phyloP scores from a whole-genome alignment of 495 filamentous ascomycete species.

The Glutinoglossum americanum region DNA sequence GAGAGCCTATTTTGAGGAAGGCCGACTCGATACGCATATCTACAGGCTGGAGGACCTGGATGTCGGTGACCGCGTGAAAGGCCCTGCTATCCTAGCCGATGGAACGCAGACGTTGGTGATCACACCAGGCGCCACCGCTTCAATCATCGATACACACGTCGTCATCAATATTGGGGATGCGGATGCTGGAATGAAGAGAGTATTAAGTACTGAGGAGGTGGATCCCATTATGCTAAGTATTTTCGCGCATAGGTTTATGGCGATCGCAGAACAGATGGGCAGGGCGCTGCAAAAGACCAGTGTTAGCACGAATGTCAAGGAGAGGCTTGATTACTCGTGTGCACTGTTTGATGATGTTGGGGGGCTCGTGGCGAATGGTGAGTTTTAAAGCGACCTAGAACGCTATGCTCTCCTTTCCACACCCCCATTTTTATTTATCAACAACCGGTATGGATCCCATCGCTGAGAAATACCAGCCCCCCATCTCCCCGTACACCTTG shows the following conservation, averaged over 20 bases:
- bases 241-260: constrained; percentile 95
- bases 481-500: constrained; percentile 82
- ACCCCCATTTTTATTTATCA: background rate
- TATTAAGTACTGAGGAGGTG: constrained; percentile 28
- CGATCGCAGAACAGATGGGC: constrained; percentile 97
- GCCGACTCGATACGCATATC: constrained; percentile 58
- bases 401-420: background rate
- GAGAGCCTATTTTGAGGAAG: constrained; percentile 51
- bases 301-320: constrained; percentile 95
- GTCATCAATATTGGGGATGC: constrained; percentile 39
- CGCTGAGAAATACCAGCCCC: constrained; percentile 28
- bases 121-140: constrained; percentile 50
- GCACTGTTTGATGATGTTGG: constrained; percentile 85
- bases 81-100: constrained; percentile 83
- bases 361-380: constrained; percentile 73
- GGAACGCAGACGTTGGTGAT: constrained; percentile 92
- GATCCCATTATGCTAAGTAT: constrained; percentile 88
- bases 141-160: constrained; percentile 55
- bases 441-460: too few relatives aligned
- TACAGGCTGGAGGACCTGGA: constrained; percentile 62
- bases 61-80: constrained; percentile 55
- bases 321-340: constrained; percentile 90
- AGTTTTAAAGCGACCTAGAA: background rate
- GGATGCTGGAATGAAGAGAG: constrained; percentile 12
- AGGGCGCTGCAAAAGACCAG: constrained; percentile 89